Evolutionary conservation across 108 stramenopile species (phyloP), one percentile per base, ranked within the genome.

Genomic region (Skeletonema potamos): DNA sequence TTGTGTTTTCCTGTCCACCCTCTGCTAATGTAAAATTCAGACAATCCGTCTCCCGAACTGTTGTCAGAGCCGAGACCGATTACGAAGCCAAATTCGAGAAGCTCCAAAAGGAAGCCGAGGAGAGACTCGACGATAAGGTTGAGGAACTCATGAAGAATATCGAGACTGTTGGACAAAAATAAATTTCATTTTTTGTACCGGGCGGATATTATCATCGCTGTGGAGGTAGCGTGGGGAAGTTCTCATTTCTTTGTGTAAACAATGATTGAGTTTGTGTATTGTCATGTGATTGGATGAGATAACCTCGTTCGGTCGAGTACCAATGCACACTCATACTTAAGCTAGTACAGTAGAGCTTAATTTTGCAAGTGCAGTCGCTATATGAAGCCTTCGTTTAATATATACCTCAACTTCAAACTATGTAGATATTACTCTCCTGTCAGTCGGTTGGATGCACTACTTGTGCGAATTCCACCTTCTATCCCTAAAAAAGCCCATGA

Each of bases 91-190:
- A 91, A 54, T 69, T 93, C 76, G 77, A 71, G 30, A 89, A 89
- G 64, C 76, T 93, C 24, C 72, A 91, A 64, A 87, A 85, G 73
- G 92, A 93, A 70, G 89, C 88, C 57, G 88, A 91, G 66, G 84
- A 88, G 17, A 87, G 92, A 34, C 63, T 93, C 32, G 92, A 93
- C 36, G 85, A 74, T 26, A 93, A 93, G 82, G 85, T 90, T 64
- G 77, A 74, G 18, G 89, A 93, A 54, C 74, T 93, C 59, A 87
- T 77, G 79, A 41, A 76, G 39, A 93, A 93, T 79, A 86, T 93
- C 59, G 88, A 87, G 34, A 85, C 63, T 26, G 77, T 79, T 33
- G 77, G 77, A 24, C 33, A 62, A 34, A 59, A 76, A n/a, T 62
- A 80, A 55, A 51, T 46, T 56, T 32, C 60, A 61, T 36, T 32